These are phyloP conservation scores for Podospora tetraspora DNA, from an alignment of 495 filamentous ascomycete species.

Conservation along the genomic window DNA sequence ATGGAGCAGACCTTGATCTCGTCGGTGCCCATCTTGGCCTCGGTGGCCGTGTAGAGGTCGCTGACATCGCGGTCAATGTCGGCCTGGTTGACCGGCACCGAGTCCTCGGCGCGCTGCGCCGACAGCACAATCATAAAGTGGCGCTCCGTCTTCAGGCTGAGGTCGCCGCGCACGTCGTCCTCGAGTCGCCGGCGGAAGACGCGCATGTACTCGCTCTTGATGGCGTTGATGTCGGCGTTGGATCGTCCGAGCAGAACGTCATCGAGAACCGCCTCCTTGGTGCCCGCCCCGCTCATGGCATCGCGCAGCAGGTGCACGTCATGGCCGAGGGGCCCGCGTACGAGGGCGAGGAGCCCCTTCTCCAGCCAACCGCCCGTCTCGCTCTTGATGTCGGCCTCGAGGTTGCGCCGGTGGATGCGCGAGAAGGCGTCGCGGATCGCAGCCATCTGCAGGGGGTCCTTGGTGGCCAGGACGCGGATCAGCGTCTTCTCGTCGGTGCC, in stretches of 20 bases:
- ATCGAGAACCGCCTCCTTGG: slow-evolving; percentile 78
- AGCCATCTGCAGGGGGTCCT: slow-evolving; percentile 68
- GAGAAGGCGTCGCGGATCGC: slow-evolving; percentile 63
- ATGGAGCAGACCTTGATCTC: slow-evolving; percentile 71
- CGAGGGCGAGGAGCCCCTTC: slow-evolving; percentile 61
- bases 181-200: slow-evolving; percentile 57
- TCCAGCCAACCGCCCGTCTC: slow-evolving; percentile 73
- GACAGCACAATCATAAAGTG: slow-evolving; percentile 74
- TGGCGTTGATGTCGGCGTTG: slow-evolving; percentile 78
- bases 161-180: slow-evolving; percentile 64
- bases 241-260: slow-evolving; percentile 77
- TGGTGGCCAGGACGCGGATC: slow-evolving; percentile 57
- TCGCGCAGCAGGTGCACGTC: slow-evolving; percentile 61
- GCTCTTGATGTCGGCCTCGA: slow-evolving; percentile 67
- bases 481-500: slow-evolving; percentile 78
- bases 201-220: slow-evolving; percentile 69
- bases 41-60: slow-evolving; percentile 66
- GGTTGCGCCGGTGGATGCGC: slow-evolving; percentile 54
- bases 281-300: slow-evolving; percentile 72
- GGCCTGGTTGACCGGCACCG: slow-evolving; percentile 61
- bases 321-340: slow-evolving; percentile 68
- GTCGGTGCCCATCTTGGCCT: slow-evolving; percentile 66
- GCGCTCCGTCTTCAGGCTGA: slow-evolving; percentile 76
- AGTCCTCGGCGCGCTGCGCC: slow-evolving; percentile 68
- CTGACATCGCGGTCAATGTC: slow-evolving; percentile 65